Base-by-base conservation (phyloP, 768 basidiomycete species). In the Suillus subluteus region DNA sequence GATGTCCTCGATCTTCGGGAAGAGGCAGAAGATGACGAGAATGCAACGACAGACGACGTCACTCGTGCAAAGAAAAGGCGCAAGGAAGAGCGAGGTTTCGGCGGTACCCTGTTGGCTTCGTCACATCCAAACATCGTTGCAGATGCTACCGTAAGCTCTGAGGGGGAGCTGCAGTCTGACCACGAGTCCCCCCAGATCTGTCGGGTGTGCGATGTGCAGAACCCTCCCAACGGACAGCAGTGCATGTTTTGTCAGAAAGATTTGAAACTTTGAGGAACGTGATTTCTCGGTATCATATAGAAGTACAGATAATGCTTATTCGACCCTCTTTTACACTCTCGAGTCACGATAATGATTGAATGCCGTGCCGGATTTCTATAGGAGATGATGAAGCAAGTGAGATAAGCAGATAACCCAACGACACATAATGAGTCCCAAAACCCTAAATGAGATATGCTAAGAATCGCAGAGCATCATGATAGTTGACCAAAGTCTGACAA, bases 1-100 rank as follows among this genome's bases (percentile, higher is more conserved):
- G 91, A 91, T 68, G 78, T 85, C 3, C 73, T 95, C 63, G 88
- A 93, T 68, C 80, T 95, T 43, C 83, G 82, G 65, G 88, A 89
- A 73, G 85, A 87, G 66, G 81, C 79, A 35, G 90, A 91, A 73
- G 83, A 87, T 35, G 79, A 86, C 32, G 87, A 85, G n/a, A 79
- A 87, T 52, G 72, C 82, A 61, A 80, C 82, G 30, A 86, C 87
- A 70, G 78, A 81, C 32, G 86, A 88, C 30, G 84, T 80, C 11
- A 80, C 81, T 43, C 75, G 73, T 62, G 73, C 76, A 37, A 72
- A 70, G 50, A 82, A 81, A 72, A 82, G 80, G 71, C 80, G 80
- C 65, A 80, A 82, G 65, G 83, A 85, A 58, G 90, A 91, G 77
- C 82, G 81, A 68, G 92, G 89, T 3, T 94, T 94, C 74, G 84